Conservation (phyloP, 192 early-diverging fungal species). For the Backusella macrospora region DNA sequence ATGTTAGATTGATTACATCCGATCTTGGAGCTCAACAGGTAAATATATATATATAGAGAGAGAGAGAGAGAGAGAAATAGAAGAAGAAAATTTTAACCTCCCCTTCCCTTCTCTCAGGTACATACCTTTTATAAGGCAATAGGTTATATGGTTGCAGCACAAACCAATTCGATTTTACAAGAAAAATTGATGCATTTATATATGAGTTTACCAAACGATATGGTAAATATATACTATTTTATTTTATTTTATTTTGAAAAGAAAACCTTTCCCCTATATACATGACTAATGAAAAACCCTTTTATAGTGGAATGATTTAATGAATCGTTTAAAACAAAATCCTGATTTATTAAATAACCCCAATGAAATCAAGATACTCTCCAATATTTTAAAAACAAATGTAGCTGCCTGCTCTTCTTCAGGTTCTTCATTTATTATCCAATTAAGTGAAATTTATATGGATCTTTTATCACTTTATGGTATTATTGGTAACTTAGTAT, state of each 20-base stretch:
- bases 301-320: conserved; percentile 77
- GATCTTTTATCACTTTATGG: conserved; percentile 93
- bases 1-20: conserved; percentile 79
- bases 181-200: conserved; percentile 80
- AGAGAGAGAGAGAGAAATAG: no score
- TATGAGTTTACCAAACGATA: conserved; percentile 89
- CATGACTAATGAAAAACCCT: neutral
- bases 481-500: conserved; percentile 85
- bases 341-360: conserved; percentile 72
- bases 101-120: conserved; percentile 39
- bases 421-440: conserved; percentile 84
- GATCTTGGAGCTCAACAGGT: conserved; percentile 87
- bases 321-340: conserved; percentile 66
- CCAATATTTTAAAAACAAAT: conserved; percentile 95
- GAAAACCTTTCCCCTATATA: no score
- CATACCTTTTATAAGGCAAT: conserved; percentile 99
- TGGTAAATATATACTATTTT: conserved; percentile 58
- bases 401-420: conserved; percentile 87
- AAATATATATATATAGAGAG: no score
- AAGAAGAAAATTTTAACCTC: no score
- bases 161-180: conserved; percentile 75
- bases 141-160: conserved; percentile 97
- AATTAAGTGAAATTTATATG: conserved; percentile 87
- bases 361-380: conserved; percentile 87
- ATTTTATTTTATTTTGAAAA: no score